phyloP scores from a whole-genome alignment of 371 early-diverging fungal species.

The Basidiobolus meristosporus region DNA sequence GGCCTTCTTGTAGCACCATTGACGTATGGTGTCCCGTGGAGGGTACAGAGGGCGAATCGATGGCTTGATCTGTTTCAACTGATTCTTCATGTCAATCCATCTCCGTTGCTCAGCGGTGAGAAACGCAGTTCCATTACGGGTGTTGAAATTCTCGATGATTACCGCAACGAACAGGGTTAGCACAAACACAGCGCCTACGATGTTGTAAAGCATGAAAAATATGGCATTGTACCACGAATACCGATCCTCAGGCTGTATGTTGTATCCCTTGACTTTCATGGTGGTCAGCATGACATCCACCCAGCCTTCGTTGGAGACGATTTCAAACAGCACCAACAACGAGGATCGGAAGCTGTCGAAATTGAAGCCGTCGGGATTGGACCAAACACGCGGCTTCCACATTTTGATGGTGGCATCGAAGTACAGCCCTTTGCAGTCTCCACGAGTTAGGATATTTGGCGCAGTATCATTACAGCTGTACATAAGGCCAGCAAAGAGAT shows the following conservation, averaged over 20 bases:
- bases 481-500: constrained; percentile 32
- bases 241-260: neutral
- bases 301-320: constrained; percentile 55
- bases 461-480: constrained; percentile 39
- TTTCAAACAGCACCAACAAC: constrained; percentile 37
- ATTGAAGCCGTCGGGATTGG: constrained; percentile 37
- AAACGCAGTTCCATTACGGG: constrained; percentile 36
- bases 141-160: constrained; percentile 42
- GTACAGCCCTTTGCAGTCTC: constrained; percentile 18
- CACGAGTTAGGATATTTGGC: constrained; percentile 1
- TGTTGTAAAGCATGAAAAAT: constrained; percentile 40
- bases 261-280: constrained; percentile 18
- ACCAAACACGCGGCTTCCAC: constrained; percentile 47
- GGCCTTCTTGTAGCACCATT: constrained; percentile 21
- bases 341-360: constrained; percentile 40
- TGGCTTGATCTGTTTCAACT: constrained; percentile 32
- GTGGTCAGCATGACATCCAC: constrained; percentile 32
- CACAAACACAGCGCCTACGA: constrained; percentile 40
- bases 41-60: constrained; percentile 26
- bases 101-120: constrained; percentile 44
- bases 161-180: constrained; percentile 46
- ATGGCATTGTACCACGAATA: constrained; percentile 30
- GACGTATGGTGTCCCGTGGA: constrained; percentile 10
- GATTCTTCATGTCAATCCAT: constrained; percentile 47
- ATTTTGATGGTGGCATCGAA: constrained; percentile 9